Evolutionary conservation across 805 yeast species (phyloP), one percentile per base, ranked within the genome.

Genomic region (Komagataella phaffii): DNA sequence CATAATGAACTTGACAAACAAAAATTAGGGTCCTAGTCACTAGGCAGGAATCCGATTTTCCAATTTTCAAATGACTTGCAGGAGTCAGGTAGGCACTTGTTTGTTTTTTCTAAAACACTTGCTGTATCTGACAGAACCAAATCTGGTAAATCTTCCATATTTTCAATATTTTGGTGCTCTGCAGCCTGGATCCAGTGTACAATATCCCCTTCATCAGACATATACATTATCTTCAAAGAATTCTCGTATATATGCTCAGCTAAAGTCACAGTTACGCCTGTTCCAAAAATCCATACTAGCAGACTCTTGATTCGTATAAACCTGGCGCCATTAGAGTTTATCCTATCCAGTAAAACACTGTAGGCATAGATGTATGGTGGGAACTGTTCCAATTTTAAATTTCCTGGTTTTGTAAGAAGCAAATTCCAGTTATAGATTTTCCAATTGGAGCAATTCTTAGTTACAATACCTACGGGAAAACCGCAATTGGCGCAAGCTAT

Each of bases 161-260:
- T 5, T 30, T 30, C 40, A 8, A 30, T 30, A 30, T 8, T 30
- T 4, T 30, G 40, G 8, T 30, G 40, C 40, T 30, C 10, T 30
- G 40, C 14, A 14, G 40, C 40, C 40, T 30, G 14, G 40, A 30
- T 30, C 40, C 40, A 30, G 40, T 30, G 40, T 10, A 30, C 58
- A 19, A 71, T 64, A 5, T 59, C 57, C 0, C 45, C 52, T 0
- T 49, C n/a, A 30, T 70, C 68, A 1, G 61, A 57, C 0, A 75
- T 64, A 55, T 70, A 80, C 53, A 75, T 63, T 0, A 79, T 61
- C 58, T 80, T 80, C 51, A 77, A 56, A 1, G 76, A 63, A 50
- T 64, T 56, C 10, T 40, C 55, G 47, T 52, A 58, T 17, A 50
- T 14, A 2, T 17, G 24, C 3, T 47, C 51, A 6, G 50, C 47